These are phyloP conservation scores for Fragaria ananassa DNA, from an alignment of 306 rosid genomes.

Conservation along the genomic window DNA sequence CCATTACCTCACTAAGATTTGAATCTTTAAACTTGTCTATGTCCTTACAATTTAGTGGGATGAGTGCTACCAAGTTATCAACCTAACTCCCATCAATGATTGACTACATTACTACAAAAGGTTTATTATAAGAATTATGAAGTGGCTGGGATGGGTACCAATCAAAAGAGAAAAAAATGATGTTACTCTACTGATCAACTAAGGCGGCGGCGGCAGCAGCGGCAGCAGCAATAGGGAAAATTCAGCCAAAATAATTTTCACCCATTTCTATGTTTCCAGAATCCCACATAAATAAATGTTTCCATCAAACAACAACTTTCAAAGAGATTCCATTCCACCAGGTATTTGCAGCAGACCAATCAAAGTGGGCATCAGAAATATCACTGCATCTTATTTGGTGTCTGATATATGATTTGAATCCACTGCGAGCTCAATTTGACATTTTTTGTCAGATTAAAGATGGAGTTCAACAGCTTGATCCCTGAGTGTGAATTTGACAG, in stretches of 20 bases:
- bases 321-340: slow-evolving; percentile 5
- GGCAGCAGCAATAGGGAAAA: background rate
- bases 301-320: slow-evolving; percentile 10
- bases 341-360: slow-evolving; percentile 15
- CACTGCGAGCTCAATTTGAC: background rate
- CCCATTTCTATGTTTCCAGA: slow-evolving; percentile 10
- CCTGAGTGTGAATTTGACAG: background rate
- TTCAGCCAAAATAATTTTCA: slow-evolving; percentile 6
- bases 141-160: background rate
- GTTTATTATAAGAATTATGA: background rate
- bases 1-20: background rate
- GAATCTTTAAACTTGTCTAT: background rate
- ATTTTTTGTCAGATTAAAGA: slow-evolving; percentile 4
- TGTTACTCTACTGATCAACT: background rate
- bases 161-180: background rate
- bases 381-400: slow-evolving; percentile 10
- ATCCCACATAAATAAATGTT: background rate
- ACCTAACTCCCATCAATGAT: slow-evolving; percentile 13
- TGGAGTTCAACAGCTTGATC: background rate
- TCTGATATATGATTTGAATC: background rate
- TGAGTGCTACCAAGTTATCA: background rate
- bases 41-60: background rate
- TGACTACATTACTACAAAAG: background rate
- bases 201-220: background rate
- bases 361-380: slow-evolving; percentile 5